Base-by-base conservation (phyloP, 257 asterid genomes). In the Gentiana dahurica region DNA sequence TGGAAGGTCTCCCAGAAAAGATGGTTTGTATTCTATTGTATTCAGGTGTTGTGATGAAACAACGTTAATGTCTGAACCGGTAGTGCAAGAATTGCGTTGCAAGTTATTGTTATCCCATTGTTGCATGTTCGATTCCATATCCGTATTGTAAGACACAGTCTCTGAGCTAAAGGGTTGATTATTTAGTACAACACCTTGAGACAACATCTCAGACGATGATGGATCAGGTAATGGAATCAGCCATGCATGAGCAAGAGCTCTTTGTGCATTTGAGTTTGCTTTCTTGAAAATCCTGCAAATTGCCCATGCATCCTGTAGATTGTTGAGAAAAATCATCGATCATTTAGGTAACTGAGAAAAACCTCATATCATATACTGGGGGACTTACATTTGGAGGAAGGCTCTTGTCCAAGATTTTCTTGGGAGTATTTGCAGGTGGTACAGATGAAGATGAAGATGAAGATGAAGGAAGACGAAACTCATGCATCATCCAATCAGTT, bases 401-500 rank as follows among this genome's bases (percentile, higher is more conserved):
- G 64, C 35, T 68, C 71, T 75, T 84, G 77, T 79, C 81, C 13
- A 71, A 59, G 64, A 67, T 48, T 57, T 71, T 77, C 57, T 70
- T 77, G 62, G 73, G 73, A 5, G 46, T 41, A 15, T 15, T 15
- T 15, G 24, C 24, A 15, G 24, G 24, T 15, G 24, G 24, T 15
- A 12, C 13, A 15, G 2, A 15, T 0, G 76, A 74, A 5, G 63
- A 58, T 8, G 66, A 67, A 3, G 71, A 78, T 2, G 79, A 38
- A 54, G 65, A 12, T 0, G 83, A 60, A 57, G 94, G 88, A 24
- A 85, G 84, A 36, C 90, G 80, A 64, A 85, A 85, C 57, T 85
- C 94, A 44, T 85, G 94, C 94, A 85, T 85, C 94, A 85, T 85
- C 94, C 94, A 85, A 53, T 85, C 94, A 5, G 94, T 85, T 63